These are phyloP conservation scores for Phytophthora syringae DNA, from an alignment of 352 stramenopile species.

Conservation along the genomic window DNA sequence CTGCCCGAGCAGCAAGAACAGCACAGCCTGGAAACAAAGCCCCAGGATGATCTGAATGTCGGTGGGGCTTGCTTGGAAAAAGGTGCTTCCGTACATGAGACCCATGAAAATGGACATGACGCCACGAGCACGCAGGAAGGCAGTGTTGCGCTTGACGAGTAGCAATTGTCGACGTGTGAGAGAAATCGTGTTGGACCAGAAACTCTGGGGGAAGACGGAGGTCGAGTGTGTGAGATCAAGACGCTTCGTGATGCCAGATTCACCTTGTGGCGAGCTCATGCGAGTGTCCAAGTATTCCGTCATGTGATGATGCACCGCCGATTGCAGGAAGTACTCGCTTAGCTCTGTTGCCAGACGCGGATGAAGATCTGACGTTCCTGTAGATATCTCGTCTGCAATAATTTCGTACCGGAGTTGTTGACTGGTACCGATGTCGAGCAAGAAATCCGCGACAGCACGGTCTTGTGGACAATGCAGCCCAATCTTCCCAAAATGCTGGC, in stretches of 20 bases:
- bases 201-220: constrained; percentile 24
- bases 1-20: constrained; percentile 71
- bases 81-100: constrained; percentile 38
- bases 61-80: constrained; percentile 27
- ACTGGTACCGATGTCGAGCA: constrained; percentile 37
- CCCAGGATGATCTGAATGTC: constrained; percentile 45
- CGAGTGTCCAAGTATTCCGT: neutral
- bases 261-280: constrained; percentile 1
- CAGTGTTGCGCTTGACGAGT: constrained; percentile 32
- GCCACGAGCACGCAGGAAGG: constrained; percentile 27
- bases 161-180: constrained; percentile 32
- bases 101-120: constrained; percentile 39
- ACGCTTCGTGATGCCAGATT: constrained; percentile 1
- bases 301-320: neutral
- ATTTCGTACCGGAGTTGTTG: constrained; percentile 33
- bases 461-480: constrained; percentile 47
- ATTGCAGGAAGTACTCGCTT: constrained; percentile 10
- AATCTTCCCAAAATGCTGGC: constrained; percentile 69
- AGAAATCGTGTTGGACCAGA: constrained; percentile 26
- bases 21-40: constrained; percentile 70
- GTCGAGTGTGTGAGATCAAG: neutral
- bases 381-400: neutral
- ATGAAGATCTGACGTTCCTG: neutral
- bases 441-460: constrained; percentile 45
- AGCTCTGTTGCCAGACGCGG: constrained; percentile 3